These are phyloP conservation scores for Aspergillus tubingensis DNA, from an alignment of 2,329 filamentous ascomycete species.

Conservation along the genomic window DNA sequence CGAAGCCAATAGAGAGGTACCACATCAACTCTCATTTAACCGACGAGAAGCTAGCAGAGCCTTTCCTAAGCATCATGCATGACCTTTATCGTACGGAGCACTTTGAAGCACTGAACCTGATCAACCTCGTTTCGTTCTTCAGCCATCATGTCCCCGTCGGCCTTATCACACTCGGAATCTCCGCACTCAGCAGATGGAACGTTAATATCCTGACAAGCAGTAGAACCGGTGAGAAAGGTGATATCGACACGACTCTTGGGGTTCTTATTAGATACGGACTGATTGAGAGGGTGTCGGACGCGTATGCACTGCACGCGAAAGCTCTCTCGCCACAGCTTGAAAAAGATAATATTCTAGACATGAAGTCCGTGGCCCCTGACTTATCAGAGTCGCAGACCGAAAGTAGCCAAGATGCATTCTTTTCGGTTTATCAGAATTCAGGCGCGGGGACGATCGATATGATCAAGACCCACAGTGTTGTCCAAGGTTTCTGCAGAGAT, in stretches of 20 bases:
- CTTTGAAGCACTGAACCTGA: conserved; percentile 62
- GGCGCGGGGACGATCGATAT: conserved; percentile 40
- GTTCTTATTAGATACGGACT: conserved; percentile 50
- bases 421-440: conserved; percentile 32
- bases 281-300: conserved; percentile 43
- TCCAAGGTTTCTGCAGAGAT: conserved; percentile 51
- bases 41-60: conserved; percentile 56
- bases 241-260: conserved; percentile 50
- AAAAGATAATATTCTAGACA: conserved; percentile 25
- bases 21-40: conserved; percentile 57
- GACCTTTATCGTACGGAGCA: conserved; percentile 46
- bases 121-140: conserved; percentile 66
- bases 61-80: conserved; percentile 51
- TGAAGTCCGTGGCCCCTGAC: conserved; percentile 28
- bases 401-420: conserved; percentile 37
- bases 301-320: conserved; percentile 27
- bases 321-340: conserved; percentile 23
- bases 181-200: conserved; percentile 34
- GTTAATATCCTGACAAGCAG: conserved; percentile 43
- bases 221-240: conserved; percentile 35
- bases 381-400: conserved; percentile 38
- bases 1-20: conserved; percentile 64
- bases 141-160: conserved; percentile 67
- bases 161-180: conserved; percentile 60
- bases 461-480: conserved; percentile 51